Conservation (phyloP, 768 basidiomycete genomes). For the Galerina marginata region DNA sequence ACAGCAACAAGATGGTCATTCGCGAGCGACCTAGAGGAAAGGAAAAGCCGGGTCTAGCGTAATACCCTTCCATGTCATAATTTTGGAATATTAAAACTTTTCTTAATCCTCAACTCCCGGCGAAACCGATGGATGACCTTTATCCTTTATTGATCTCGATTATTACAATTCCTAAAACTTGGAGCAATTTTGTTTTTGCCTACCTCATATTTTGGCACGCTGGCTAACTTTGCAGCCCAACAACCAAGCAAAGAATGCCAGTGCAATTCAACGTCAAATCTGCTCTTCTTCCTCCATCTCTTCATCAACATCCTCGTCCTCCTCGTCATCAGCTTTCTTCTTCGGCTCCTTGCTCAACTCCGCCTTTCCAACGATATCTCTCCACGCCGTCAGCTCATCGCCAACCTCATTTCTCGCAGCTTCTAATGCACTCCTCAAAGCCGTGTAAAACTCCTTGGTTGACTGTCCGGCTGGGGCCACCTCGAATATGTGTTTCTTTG, state of each 20-base stretch:
- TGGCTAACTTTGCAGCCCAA: no score
- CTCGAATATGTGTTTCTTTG: slow-evolving; percentile 18
- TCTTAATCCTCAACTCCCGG: slow-evolving; percentile 4
- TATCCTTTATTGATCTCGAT: not conserved
- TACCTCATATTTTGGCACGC: no score
- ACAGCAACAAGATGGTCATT: slow-evolving; percentile 89
- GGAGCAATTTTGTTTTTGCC: no score
- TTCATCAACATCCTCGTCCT: slow-evolving; percentile 25
- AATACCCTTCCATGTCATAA: slow-evolving; percentile 15
- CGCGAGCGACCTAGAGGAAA: slow-evolving; percentile 82
- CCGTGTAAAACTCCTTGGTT: slow-evolving; percentile 52
- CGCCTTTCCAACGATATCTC: slow-evolving; percentile 69
- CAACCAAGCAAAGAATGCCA: not conserved
- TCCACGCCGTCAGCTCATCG: slow-evolving; percentile 74
- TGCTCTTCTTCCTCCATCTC: slow-evolving; percentile 21
- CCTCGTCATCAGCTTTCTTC: slow-evolving; percentile 49
- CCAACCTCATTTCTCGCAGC: slow-evolving; percentile 62
- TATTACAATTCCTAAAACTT: not conserved
- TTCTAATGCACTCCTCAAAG: slow-evolving; percentile 52
- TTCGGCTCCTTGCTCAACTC: slow-evolving; percentile 67
- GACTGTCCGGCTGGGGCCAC: slow-evolving; percentile 20
- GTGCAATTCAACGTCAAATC: not conserved
- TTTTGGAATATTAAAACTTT: slow-evolving; percentile 11
- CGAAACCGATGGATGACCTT: no score
- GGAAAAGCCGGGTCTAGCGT: slow-evolving; percentile 51